These are phyloP conservation scores for Prunus fruticosa DNA, from an alignment of 306 rosid species.

Conservation along the genomic window DNA sequence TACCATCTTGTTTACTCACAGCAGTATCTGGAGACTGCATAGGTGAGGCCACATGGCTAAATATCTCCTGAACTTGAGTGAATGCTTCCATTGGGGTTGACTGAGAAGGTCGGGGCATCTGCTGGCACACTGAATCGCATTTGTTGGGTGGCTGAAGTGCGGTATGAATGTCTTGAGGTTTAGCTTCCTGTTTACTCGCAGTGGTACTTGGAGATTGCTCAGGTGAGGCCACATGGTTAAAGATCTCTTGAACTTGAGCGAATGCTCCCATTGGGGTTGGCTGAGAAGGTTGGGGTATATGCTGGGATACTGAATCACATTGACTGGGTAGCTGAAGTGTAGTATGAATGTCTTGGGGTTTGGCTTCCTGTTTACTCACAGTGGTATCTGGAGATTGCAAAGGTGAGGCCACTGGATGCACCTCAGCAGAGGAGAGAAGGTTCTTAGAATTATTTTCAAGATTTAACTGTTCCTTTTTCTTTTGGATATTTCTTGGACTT, in stretches of 20 bases:
- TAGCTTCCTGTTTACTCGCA: not conserved
- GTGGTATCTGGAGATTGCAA: conserved; percentile 31
- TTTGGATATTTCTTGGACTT: conserved; percentile 34
- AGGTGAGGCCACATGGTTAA: not conserved
- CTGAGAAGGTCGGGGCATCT: conserved; percentile 27
- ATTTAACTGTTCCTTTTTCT: conserved; percentile 16
- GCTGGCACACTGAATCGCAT: conserved; percentile 15
- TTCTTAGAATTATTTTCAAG: conserved; percentile 27
- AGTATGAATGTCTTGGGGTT: conserved; percentile 1
- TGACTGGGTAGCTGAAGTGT: not conserved
- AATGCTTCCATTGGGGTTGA: conserved; percentile 20
- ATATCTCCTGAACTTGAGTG: conserved; percentile 14
- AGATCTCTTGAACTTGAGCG: conserved; percentile 13
- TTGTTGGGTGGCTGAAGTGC: conserved; percentile 17
- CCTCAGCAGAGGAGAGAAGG: conserved; percentile 10
- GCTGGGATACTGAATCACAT: conserved; percentile 18
- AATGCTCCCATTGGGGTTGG: conserved; percentile 14
- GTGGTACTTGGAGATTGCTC: not conserved
- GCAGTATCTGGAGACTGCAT: not conserved
- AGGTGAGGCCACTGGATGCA: conserved; percentile 30
- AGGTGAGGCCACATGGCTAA: conserved; percentile 4
- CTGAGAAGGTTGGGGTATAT: conserved; percentile 29
- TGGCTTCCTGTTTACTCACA: conserved; percentile 31
- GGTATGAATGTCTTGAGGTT: conserved; percentile 20
- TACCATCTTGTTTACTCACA: not conserved